Evolutionary conservation across 139 green algal species (phyloP).

Genomic region (Parachlorella kessleri): DNA sequence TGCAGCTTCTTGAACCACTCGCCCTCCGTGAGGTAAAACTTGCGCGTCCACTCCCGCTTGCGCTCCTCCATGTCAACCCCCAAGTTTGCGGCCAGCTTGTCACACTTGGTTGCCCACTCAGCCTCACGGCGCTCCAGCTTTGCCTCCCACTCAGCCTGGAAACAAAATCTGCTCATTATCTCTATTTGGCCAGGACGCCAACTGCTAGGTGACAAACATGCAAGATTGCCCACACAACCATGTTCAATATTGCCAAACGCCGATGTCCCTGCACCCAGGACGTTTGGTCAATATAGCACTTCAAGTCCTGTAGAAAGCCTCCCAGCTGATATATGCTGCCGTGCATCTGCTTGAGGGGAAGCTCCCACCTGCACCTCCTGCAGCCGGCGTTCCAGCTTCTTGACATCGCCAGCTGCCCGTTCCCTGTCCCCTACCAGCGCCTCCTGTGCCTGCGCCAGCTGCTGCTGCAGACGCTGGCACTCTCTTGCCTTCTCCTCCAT

Average conservation of each 20-base stretch:
- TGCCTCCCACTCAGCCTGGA: background rate
- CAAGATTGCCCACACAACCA: no score
- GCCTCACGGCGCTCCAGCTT: background rate
- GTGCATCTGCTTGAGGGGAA: no score
- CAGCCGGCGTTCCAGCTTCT: slow-evolving; percentile 12
- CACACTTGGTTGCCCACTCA: background rate
- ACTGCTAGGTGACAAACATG: no score
- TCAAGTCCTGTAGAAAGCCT: no score
- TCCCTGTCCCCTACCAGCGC: slow-evolving; percentile 10
- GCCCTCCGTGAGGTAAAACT: slow-evolving; percentile 24
- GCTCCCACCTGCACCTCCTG: slow-evolving; percentile 4
- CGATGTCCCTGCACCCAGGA: no score
- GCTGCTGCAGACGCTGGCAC: no score
- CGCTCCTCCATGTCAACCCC: background rate
- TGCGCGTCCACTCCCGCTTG: slow-evolving; percentile 6
- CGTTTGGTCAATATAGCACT: no score
- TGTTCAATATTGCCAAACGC: no score
- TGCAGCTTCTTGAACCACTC: slow-evolving; percentile 31
- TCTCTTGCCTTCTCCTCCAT: no score
- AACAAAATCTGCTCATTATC: no score
- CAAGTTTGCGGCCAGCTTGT: background rate
- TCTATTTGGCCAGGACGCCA: no score
- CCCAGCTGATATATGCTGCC: no score
- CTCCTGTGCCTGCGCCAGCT: slow-evolving; percentile 2
- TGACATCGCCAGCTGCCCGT: background rate